Conservation (phyloP, 1,284 basidiomycete species). For the Apiotrichum siamense region DNA sequence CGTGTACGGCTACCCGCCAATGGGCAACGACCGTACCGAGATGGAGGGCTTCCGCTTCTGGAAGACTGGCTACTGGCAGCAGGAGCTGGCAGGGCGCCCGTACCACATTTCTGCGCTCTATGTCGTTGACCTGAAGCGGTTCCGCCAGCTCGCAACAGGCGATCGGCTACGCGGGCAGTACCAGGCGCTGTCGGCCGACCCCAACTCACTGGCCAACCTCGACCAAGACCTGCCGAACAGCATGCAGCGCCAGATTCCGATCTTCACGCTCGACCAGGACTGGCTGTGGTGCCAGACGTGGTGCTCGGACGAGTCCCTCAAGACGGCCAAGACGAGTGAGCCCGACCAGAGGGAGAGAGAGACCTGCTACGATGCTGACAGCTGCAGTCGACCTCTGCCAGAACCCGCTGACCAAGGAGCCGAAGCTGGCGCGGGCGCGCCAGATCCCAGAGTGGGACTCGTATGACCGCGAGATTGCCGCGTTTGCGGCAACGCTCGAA, state of each 20-base stretch:
- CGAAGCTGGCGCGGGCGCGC: constrained; percentile 84
- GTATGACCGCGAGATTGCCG: constrained; percentile 61
- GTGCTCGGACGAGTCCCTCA: constrained; percentile 50
- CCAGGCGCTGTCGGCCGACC: constrained; percentile 87
- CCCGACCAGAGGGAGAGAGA: too few relatives aligned
- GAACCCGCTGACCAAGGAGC: constrained; percentile 93
- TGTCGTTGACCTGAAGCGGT: constrained; percentile 90
- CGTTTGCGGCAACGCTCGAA: constrained; percentile 59
- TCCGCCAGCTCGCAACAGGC: constrained; percentile 61
- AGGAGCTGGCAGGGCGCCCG: constrained; percentile 69
- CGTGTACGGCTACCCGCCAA: constrained; percentile 91
- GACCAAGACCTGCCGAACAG: constrained; percentile 97
- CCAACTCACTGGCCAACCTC: constrained; percentile 85
- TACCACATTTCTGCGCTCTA: constrained; percentile 90
- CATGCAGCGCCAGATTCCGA: constrained; percentile 77
- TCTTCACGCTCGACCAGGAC: constrained; percentile 77
- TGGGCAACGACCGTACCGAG: constrained; percentile 89
- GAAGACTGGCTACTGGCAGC: constrained; percentile 92
- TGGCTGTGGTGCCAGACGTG: constrained; percentile 76
- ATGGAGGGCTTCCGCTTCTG: constrained; percentile 99
- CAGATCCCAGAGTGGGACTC: constrained; percentile 96
- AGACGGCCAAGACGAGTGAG: constrained; percentile 50
- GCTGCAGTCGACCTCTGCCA: constrained; percentile 85
- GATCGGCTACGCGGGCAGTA: constrained; percentile 89
- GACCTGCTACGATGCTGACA: not conserved